These are phyloP conservation scores for Tulasnella sp. DNA, from an alignment of 768 basidiomycete genomes.

Conservation along the genomic window DNA sequence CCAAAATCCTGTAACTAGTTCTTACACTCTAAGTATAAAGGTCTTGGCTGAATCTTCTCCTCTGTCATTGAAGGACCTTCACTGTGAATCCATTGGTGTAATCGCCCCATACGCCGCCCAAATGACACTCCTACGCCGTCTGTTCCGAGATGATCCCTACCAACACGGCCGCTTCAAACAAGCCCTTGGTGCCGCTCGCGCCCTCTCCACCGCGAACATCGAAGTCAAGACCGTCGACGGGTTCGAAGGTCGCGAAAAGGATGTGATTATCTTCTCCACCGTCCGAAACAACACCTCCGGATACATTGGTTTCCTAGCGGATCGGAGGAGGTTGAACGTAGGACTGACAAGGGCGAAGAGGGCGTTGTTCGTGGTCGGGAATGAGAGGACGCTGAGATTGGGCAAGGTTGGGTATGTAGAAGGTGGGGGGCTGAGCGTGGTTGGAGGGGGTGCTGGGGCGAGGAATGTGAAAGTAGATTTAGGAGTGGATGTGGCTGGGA, in stretches of 20 bases:
- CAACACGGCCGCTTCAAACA: constrained; percentile 44
- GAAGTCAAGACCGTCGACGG: constrained; percentile 93
- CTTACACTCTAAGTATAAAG: background rate
- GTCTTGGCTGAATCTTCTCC: background rate
- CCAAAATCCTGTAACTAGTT: constrained; percentile 51
- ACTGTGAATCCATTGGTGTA: constrained; percentile 74
- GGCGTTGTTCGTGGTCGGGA: constrained; percentile 75
- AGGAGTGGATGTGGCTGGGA: background rate
- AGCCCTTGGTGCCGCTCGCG: constrained; percentile 56
- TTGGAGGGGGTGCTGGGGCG: background rate
- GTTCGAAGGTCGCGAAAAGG: constrained; percentile 89
- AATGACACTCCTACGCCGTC: constrained; percentile 58
- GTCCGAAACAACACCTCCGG: constrained; percentile 72
- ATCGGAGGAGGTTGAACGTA: constrained; percentile 78
- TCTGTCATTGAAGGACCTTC: constrained; percentile 37
- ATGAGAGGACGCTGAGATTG: constrained; percentile 48
- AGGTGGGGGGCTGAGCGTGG: background rate
- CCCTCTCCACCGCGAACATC: constrained; percentile 51
- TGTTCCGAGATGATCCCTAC: constrained; percentile 47
- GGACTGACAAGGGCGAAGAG: constrained; percentile 82
- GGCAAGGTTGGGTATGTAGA: constrained; percentile 27
- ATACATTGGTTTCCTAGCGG: constrained; percentile 80
- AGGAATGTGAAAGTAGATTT: constrained; percentile 8
- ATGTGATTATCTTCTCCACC: constrained; percentile 84
- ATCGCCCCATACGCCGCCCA: constrained; percentile 90